Evolutionary conservation across 2,329 filamentous ascomycete species (phyloP).

Genomic region (Aulographum hederae): DNA sequence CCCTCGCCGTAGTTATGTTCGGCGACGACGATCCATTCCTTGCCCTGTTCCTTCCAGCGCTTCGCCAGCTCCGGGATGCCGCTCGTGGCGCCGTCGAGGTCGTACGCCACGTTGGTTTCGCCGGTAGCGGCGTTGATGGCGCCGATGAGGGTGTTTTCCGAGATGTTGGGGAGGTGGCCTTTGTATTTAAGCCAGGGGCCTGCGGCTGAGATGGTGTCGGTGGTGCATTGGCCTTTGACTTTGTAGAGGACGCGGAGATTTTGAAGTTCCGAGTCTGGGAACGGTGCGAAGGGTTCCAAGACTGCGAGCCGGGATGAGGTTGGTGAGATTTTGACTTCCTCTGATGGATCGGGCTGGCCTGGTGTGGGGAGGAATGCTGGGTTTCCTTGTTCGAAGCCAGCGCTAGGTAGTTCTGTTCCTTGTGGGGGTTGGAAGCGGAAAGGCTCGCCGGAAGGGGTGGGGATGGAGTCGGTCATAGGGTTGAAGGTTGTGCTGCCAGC

Average conservation of each 20-base stretch:
- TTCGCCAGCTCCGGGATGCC: conserved; percentile 78
- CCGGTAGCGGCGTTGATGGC: conserved; percentile 82
- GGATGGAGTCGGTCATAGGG: conserved; percentile 72
- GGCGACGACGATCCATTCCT: conserved; percentile 83
- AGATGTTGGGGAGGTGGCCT: conserved; percentile 95
- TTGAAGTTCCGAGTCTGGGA: conserved; percentile 57
- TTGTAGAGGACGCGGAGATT: conserved; percentile 83
- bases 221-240: conserved; percentile 94
- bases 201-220: conserved; percentile 93
- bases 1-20: conserved; percentile 97
- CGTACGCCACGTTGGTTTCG: conserved; percentile 85
- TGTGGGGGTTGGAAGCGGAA: conserved; percentile 72
- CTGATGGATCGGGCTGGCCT: conserved; percentile 50
- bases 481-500: conserved; percentile 90
- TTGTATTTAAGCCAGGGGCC: conserved; percentile 99
- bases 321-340: conserved; percentile 62
- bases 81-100: conserved; percentile 54
- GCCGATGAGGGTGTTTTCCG: conserved; percentile 90
- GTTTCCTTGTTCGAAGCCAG: conserved; percentile 69
- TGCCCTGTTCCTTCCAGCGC: conserved; percentile 58
- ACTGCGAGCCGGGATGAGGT: conserved; percentile 80
- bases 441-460: conserved; percentile 57
- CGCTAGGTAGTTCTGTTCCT: conserved; percentile 41
- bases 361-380: conserved; percentile 54
- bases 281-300: conserved; percentile 75